Percentiles rank a stretch among this genome's conserved stretches.
Conservation (phyloP, 495 filamentous ascomycete genomes). For the Aspergillus baeticus region DNA sequence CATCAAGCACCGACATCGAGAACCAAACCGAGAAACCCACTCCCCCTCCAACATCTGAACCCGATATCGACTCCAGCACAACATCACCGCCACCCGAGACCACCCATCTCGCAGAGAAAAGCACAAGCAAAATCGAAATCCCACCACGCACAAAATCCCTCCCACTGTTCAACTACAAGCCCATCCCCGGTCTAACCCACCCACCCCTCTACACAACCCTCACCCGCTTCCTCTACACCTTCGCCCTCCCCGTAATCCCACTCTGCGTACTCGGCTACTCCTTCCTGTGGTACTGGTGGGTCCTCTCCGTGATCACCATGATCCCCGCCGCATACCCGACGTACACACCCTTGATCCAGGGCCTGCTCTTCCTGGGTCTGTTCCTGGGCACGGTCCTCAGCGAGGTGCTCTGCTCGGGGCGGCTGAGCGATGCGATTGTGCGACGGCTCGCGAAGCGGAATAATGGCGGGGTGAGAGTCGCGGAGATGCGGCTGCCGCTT, state of each 20-base stretch:
- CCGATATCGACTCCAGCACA: no score
- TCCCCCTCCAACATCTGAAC: not conserved
- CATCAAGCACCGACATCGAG: slow-evolving; percentile 24
- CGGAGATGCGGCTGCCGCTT: slow-evolving; percentile 63
- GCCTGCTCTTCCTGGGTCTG: slow-evolving; percentile 57
- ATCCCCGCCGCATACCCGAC: slow-evolving; percentile 55
- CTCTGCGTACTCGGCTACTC: slow-evolving; percentile 51
- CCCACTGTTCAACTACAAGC: slow-evolving; percentile 47
- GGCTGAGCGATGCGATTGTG: slow-evolving; percentile 53
- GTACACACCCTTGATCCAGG: slow-evolving; percentile 54
- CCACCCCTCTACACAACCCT: slow-evolving; percentile 52
- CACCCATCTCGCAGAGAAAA: no score
- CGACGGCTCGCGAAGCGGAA: slow-evolving; percentile 46
- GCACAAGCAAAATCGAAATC: no score
- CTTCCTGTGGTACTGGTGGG: slow-evolving; percentile 65
- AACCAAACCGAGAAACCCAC: slow-evolving; percentile 9
- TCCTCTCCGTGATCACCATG: slow-evolving; percentile 59
- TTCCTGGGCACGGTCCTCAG: slow-evolving; percentile 55
- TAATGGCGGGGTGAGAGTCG: slow-evolving; percentile 44
- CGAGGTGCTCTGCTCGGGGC: slow-evolving; percentile 55
- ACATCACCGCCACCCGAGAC: no score
- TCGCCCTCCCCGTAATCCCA: slow-evolving; percentile 44
- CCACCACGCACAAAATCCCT: slow-evolving; percentile 47
- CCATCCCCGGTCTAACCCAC: slow-evolving; percentile 53
- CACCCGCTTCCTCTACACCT: slow-evolving; percentile 48